Evolutionary conservation across 192 early-diverging fungal species (phyloP).

Genomic region (Linnemannia exigua): DNA sequence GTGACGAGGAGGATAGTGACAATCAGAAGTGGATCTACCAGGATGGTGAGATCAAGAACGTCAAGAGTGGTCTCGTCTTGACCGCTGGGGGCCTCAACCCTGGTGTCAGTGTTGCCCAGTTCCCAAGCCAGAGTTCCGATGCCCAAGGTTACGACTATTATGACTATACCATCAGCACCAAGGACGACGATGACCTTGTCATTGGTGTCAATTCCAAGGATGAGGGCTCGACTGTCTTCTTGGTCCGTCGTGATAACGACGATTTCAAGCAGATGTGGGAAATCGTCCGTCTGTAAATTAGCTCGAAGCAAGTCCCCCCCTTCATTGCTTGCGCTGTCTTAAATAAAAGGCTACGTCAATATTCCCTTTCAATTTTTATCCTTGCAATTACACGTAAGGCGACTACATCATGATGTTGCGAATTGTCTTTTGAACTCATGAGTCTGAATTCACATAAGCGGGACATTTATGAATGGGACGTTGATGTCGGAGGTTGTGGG

Average conservation of each 20-base stretch:
- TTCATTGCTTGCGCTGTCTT: not conserved
- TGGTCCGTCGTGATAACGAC: conserved; percentile 22
- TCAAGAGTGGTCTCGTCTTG: conserved; percentile 24
- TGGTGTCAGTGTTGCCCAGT: conserved; percentile 1
- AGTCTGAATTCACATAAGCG: not conserved
- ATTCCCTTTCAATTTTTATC: not conserved
- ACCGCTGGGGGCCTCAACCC: not conserved
- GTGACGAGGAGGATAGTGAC: not conserved
- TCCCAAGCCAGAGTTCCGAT: not conserved
- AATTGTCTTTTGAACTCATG: not conserved
- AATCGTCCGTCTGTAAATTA: not conserved
- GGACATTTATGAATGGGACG: no score
- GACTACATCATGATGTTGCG: not conserved
- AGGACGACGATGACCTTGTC: conserved; percentile 19
- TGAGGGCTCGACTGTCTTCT: not conserved
- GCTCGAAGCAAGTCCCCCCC: not conserved
- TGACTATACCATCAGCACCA: conserved; percentile 20
- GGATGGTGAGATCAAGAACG: conserved; percentile 11
- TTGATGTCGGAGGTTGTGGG: no score
- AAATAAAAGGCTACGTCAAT: not conserved
- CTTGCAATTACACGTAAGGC: not conserved
- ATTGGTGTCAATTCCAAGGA: not conserved
- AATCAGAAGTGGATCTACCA: conserved; percentile 34
- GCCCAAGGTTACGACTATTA: conserved; percentile 15
- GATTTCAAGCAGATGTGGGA: conserved; percentile 17